Conservation (phyloP, 1,139 yeast genomes). For the Blastobotrys malaysiensis region DNA sequence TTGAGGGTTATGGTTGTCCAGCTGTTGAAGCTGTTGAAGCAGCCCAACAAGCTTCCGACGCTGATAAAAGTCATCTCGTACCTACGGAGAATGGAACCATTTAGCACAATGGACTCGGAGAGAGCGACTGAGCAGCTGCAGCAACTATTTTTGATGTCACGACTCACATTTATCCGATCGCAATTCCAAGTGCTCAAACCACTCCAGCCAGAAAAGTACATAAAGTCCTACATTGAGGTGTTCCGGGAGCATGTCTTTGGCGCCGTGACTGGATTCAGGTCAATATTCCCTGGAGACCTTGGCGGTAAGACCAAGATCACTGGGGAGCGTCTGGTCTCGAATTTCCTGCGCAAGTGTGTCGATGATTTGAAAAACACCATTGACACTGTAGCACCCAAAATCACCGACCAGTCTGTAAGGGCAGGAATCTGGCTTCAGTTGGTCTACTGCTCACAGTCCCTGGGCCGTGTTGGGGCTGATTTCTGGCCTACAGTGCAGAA, state of each 20-base stretch:
- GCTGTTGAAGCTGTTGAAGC: conserved; percentile 60
- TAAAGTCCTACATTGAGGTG: conserved; percentile 75
- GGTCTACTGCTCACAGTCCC: conserved; percentile 69
- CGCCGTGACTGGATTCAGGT: conserved; percentile 59
- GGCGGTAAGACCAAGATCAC: conserved; percentile 13
- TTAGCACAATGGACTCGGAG: conserved; percentile 17
- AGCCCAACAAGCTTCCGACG: conserved; percentile 72
- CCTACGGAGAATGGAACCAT: conserved; percentile 46
- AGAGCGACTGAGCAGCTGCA: conserved; percentile 24
- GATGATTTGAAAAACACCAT: conserved; percentile 35
- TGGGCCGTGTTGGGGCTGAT: conserved; percentile 64
- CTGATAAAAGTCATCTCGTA: conserved; percentile 75
- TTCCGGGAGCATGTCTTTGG: conserved; percentile 78
- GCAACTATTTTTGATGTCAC: conserved; percentile 33
- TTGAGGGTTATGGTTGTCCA: conserved; percentile 45
- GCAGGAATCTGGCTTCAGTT: conserved; percentile 67
- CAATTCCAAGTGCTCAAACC: conserved; percentile 54
- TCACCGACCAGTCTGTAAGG: conserved; percentile 42
- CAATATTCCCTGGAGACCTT: conserved; percentile 47
- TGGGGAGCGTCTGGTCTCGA: conserved; percentile 35
- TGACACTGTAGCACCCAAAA: conserved; percentile 34
- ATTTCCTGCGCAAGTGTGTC: conserved; percentile 40
- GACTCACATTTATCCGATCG: conserved; percentile 31
- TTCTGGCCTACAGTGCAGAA: conserved; percentile 42
- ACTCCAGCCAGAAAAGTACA: conserved; percentile 56